Evolutionary conservation across 495 filamentous ascomycete species (phyloP), one percentile per base, ranked within the genome.

Genomic region (Lasiosphaeriaceae sp.): DNA sequence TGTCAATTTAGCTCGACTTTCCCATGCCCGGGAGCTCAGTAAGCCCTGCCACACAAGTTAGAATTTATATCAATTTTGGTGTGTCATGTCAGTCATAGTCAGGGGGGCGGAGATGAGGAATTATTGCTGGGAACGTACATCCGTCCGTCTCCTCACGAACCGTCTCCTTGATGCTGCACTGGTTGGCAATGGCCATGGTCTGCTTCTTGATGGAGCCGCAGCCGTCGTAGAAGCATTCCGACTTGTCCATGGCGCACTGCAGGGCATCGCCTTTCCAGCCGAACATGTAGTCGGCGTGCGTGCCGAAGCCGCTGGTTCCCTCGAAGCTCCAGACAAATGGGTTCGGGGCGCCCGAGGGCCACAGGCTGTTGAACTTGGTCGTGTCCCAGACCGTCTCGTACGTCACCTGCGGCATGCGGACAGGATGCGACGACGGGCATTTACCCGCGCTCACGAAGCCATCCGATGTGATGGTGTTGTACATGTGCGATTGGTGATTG

Each of bases 401-500:
- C 2, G 74, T 69, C 4, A 80, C 60, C 56, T 80, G 77, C 14
- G 76, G 76, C 62, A 77, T 60, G 52, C 71, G 68, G 2, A 74
- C 67, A 6, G 77, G 77, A 61, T 80, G 77, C 11, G 74, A 75
- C 1, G 70, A 61, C 11, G 78, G 78, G 70, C 78, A 81, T 2
- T 69, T 41, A 1, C 66, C 66, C 5, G 73, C 73, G 52, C 68
- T 66, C 26, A 48, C 52, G 59, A 78, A 78, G 17, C 71, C 71
- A 31, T 74, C 72, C 50, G 16, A 53, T 2, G 61, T 63, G 19
- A 55, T 57, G 20, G 71, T 76, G 65, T 74, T 74, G 63, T 65
- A 75, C 74, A 76, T 76, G 66, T 84, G 81, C 3, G 76, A 74
- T 47, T 75, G 73, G 65, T 83, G 81, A 65, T 83, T 76, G 19